Evolutionary conservation across 164 flowering plant species (phyloP).

Genomic region (Vitis amurensis): DNA sequence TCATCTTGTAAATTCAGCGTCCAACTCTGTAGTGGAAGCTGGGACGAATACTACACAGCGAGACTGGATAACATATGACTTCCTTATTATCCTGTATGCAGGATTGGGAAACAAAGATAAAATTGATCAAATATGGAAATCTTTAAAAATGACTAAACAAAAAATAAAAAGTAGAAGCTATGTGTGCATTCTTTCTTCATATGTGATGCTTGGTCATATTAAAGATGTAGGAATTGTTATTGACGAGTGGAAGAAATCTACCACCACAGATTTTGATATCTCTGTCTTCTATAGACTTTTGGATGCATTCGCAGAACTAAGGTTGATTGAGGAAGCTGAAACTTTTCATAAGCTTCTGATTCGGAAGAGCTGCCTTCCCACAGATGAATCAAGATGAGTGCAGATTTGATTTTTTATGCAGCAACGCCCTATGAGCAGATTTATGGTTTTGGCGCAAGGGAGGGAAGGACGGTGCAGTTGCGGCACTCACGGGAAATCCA

Average conservation of each 20-base stretch:
- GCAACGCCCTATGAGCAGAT: no score
- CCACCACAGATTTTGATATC: constrained; percentile 48
- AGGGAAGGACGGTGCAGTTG: no score
- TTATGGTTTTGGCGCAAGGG: no score
- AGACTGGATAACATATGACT: constrained; percentile 88
- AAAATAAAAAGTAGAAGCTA: constrained; percentile 78
- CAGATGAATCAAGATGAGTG: constrained; percentile 16
- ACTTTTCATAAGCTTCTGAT: constrained; percentile 39
- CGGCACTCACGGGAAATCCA: no score
- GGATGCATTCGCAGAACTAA: constrained; percentile 48
- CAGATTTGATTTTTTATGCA: no score
- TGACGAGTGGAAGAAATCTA: constrained; percentile 75
- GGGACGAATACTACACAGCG: constrained; percentile 65
- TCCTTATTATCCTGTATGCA: constrained; percentile 68
- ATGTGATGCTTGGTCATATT: constrained; percentile 70
- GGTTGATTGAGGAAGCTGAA: constrained; percentile 48
- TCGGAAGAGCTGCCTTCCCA: constrained; percentile 32
- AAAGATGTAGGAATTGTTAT: constrained; percentile 68
- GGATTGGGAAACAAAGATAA: constrained; percentile 66
- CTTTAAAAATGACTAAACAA: constrained; percentile 64
- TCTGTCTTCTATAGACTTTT: constrained; percentile 50
- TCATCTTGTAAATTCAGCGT: constrained; percentile 44
- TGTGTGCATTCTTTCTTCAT: constrained; percentile 62
- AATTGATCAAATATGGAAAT: constrained; percentile 79
- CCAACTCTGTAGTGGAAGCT: constrained; percentile 49